Conservation (phyloP, 768 basidiomycete genomes). For the Holtermannia corniformis region DNA sequence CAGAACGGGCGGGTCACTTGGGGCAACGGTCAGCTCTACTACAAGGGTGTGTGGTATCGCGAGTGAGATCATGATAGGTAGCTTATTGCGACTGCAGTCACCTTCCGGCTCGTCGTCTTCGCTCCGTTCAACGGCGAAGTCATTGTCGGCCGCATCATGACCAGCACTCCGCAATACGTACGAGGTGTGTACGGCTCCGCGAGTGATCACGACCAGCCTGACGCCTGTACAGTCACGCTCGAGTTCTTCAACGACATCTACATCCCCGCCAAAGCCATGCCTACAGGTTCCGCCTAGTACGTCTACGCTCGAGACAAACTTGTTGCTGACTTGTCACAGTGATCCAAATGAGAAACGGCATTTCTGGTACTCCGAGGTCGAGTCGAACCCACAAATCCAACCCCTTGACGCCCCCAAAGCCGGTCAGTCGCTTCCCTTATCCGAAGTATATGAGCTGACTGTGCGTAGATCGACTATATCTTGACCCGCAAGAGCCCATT, state of each 20-base stretch:
- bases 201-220: not conserved
- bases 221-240: constrained; percentile 55
- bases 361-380: constrained; percentile 39
- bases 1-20: constrained; percentile 89
- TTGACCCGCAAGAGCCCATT: constrained; percentile 33
- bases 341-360: constrained; percentile 35
- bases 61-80: not conserved
- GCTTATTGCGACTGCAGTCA: constrained; percentile 47
- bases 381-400: constrained; percentile 1
- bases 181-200: constrained; percentile 51
- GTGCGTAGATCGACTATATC: constrained; percentile 33
- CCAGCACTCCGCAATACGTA: constrained; percentile 74
- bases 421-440: no score
- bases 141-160: constrained; percentile 76
- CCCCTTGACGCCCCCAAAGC: not conserved
- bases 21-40: constrained; percentile 90
- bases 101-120: constrained; percentile 83
- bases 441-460: no score
- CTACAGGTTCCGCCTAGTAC: constrained; percentile 52
- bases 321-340: constrained; percentile 12
- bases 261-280: constrained; percentile 67
- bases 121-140: constrained; percentile 85
- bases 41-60: constrained; percentile 56
- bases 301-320: constrained; percentile 6
- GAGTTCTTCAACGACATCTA: constrained; percentile 94